Evolutionary conservation across 1,284 basidiomycete genomes (phyloP).

Genomic region (Boletus semigastroideus): DNA sequence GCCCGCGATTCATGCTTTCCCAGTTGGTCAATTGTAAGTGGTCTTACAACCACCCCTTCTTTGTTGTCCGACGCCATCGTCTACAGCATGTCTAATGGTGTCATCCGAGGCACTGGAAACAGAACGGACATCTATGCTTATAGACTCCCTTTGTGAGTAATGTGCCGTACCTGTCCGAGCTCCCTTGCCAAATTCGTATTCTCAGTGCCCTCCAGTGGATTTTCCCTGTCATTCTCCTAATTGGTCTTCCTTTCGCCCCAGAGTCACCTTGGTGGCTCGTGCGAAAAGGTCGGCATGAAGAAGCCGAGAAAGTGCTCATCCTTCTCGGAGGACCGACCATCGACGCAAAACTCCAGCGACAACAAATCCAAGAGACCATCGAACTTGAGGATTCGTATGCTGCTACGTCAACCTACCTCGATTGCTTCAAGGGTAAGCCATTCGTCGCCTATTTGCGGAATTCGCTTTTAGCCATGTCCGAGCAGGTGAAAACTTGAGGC

Average conservation of each 20-base stretch:
- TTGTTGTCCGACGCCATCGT: background rate
- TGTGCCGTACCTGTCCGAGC: background rate
- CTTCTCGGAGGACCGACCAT: conserved; percentile 33
- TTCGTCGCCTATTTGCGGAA: background rate
- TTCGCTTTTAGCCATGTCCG: background rate
- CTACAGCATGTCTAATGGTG: conserved; percentile 28
- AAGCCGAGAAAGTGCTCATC: conserved; percentile 47
- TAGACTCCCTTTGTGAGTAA: conserved; percentile 28
- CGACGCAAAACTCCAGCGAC: conserved; percentile 17
- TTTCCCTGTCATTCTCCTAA: conserved; percentile 27
- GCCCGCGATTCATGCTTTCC: background rate
- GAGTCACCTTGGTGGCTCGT: conserved; percentile 67
- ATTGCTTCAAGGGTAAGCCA: conserved; percentile 29
- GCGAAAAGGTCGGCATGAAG: conserved; percentile 49
- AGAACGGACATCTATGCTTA: conserved; percentile 27
- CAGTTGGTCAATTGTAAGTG: conserved; percentile 30
- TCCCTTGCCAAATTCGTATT: background rate
- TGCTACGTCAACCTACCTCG: conserved; percentile 19
- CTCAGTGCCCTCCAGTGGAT: conserved; percentile 31
- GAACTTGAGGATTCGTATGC: conserved; percentile 32
- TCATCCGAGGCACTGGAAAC: conserved; percentile 25
- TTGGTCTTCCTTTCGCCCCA: conserved; percentile 43
- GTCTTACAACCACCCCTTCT: background rate
- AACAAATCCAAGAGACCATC: conserved; percentile 31
- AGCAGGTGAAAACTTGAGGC: conserved; percentile 27